Evolutionary conservation across 2,329 filamentous ascomycete species (phyloP).

Genomic region (Apiospora koreana): DNA sequence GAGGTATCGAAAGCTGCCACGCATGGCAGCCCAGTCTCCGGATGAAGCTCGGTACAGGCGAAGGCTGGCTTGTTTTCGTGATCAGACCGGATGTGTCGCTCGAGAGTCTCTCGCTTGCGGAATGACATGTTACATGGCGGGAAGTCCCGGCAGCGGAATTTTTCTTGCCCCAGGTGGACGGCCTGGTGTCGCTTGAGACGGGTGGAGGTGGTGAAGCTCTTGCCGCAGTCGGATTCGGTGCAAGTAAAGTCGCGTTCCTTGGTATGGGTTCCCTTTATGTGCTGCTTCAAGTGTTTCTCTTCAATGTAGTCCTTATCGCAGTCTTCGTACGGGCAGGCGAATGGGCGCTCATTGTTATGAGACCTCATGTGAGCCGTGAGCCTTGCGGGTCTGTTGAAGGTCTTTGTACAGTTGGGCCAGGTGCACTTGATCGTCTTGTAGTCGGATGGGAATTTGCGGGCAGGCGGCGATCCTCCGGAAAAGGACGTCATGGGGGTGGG

Average conservation of each 20-base stretch:
- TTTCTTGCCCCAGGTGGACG: slow-evolving; percentile 77
- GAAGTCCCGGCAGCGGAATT: slow-evolving; percentile 72
- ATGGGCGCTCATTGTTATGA: slow-evolving; percentile 83
- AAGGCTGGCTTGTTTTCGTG: slow-evolving; percentile 75
- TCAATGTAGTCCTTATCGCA: slow-evolving; percentile 87
- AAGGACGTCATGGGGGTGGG: slow-evolving; percentile 52
- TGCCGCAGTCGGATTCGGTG: slow-evolving; percentile 70
- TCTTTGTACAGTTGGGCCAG: slow-evolving; percentile 73
- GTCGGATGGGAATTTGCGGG: slow-evolving; percentile 64
- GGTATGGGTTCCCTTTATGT: slow-evolving; percentile 80
- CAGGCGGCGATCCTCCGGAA: slow-evolving; percentile 39
- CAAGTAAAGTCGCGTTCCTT: slow-evolving; percentile 71
- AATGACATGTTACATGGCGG: slow-evolving; percentile 76
- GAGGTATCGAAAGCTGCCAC: slow-evolving; percentile 72
- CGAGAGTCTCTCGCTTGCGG: slow-evolving; percentile 82
- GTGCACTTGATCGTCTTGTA: slow-evolving; percentile 78
- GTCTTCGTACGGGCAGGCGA: slow-evolving; percentile 66
- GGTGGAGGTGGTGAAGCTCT: slow-evolving; percentile 79
- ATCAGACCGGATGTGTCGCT: slow-evolving; percentile 76
- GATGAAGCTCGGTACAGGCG: slow-evolving; percentile 57
- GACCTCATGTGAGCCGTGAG: slow-evolving; percentile 79
- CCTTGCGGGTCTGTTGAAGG: slow-evolving; percentile 84
- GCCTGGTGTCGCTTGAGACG: slow-evolving; percentile 74
- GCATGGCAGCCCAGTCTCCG: slow-evolving; percentile 47
- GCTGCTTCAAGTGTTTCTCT: slow-evolving; percentile 82